Percentiles rank a stretch among this genome's conserved stretches.
Conservation (phyloP, 176 grass and related monocot species). For the Otatea glauca region DNA sequence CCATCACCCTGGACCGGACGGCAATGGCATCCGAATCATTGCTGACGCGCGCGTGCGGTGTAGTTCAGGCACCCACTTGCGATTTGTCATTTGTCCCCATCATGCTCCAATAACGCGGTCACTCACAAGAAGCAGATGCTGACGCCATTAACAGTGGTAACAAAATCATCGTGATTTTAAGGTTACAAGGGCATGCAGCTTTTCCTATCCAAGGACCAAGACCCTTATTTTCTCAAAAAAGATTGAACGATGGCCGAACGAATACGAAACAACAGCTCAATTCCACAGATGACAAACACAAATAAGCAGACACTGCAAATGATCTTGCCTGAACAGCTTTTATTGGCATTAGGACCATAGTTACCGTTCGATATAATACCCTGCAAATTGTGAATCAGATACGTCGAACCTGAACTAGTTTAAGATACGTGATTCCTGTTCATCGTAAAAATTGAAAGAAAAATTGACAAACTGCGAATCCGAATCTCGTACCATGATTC, state of each 20-base stretch:
- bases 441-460: too few relatives aligned
- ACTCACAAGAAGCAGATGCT: background rate
- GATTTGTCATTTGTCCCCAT: background rate
- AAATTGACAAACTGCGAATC: too few relatives aligned
- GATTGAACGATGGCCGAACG: background rate
- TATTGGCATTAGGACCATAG: conserved; percentile 33
- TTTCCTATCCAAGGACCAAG: background rate
- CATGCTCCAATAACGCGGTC: conserved; percentile 10
- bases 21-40: conserved; percentile 12
- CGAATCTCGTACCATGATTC: too few relatives aligned
- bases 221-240: background rate
- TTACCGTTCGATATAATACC: too few relatives aligned
- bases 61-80: background rate
- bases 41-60: conserved; percentile 11
- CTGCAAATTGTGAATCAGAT: too few relatives aligned
- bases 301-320: background rate
- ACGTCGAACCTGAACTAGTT: too few relatives aligned
- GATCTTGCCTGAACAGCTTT: conserved; percentile 25
- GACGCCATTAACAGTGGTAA: background rate
- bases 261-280: background rate
- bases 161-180: background rate
- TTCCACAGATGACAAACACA: background rate
- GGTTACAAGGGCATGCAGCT: background rate
- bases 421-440: too few relatives aligned
- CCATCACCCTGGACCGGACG: background rate